Conservation (phyloP, 805 yeast species). For the Saccharomyces paradoxus region DNA sequence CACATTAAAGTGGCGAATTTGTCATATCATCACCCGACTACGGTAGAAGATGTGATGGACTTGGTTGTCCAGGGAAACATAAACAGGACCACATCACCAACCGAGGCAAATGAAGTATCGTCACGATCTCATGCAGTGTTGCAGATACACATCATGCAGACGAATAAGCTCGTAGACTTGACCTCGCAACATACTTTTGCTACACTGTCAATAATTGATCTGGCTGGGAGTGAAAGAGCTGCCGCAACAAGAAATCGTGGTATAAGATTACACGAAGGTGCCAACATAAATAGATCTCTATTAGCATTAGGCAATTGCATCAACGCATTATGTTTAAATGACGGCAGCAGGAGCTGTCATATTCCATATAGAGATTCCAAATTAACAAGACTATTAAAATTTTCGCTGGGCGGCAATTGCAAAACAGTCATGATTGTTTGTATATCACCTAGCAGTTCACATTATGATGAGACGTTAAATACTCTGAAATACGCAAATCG, state of each 20-base stretch:
- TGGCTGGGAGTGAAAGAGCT: conserved; percentile 95
- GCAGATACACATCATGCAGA: conserved; percentile 65
- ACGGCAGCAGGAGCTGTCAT: conserved; percentile 50
- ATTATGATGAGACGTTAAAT: conserved; percentile 88
- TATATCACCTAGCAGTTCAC: conserved; percentile 75
- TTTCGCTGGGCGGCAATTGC: conserved; percentile 89
- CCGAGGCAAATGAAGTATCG: conserved; percentile 84
- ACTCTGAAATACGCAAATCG: conserved; percentile 86
- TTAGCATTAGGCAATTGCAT: conserved; percentile 90
- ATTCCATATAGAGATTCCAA: conserved; percentile 90
- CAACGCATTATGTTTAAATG: conserved; percentile 76
- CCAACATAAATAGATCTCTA: conserved; percentile 81
- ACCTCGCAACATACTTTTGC: conserved; percentile 66
- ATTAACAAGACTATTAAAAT: conserved; percentile 75
- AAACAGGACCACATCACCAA: conserved; percentile 76
- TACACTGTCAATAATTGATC: conserved; percentile 77
- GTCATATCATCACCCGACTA: conserved; percentile 50
- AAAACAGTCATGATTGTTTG: conserved; percentile 95
- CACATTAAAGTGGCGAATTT: conserved; percentile 63
- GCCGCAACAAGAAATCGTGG: conserved; percentile 84
- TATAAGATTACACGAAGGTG: conserved; percentile 76
- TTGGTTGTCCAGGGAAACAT: conserved; percentile 62
- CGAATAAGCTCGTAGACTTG: conserved; percentile 46
- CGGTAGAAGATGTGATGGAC: conserved; percentile 71
- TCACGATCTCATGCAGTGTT: conserved; percentile 92